Evolutionary conservation across 352 stramenopile genomes (phyloP).

Genomic region (Phytopythium mirpurense): DNA sequence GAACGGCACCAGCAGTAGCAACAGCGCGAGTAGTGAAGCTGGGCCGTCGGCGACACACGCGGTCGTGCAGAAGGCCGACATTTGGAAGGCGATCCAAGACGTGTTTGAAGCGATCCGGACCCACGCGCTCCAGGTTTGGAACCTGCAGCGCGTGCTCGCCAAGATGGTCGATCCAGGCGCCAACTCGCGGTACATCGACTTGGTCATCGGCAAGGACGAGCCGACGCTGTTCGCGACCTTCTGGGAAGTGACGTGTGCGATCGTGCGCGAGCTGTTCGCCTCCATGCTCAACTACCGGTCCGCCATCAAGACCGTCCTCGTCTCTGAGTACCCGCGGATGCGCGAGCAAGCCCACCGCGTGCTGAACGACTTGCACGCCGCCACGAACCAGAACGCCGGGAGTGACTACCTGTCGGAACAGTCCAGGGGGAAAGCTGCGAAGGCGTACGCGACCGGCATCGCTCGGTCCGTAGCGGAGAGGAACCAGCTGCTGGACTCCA

Average conservation of each 20-base stretch:
- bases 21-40: constrained; percentile 19
- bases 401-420: constrained; percentile 14
- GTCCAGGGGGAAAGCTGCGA: neutral
- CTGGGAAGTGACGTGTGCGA: constrained; percentile 80
- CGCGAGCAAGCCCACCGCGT: constrained; percentile 64
- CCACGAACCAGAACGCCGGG: constrained; percentile 36
- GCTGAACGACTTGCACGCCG: constrained; percentile 49
- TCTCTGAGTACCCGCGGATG: constrained; percentile 76
- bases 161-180: constrained; percentile 60
- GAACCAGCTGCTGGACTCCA: constrained; percentile 67
- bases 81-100: constrained; percentile 80
- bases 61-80: constrained; percentile 53
- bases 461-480: constrained; percentile 32
- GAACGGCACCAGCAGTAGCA: constrained; percentile 7
- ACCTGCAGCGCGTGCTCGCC: constrained; percentile 78
- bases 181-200: constrained; percentile 51
- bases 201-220: constrained; percentile 71
- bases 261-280: constrained; percentile 65
- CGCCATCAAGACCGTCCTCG: constrained; percentile 61
- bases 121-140: constrained; percentile 80
- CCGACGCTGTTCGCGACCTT: constrained; percentile 79
- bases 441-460: constrained; percentile 23
- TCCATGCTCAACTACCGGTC: constrained; percentile 53
- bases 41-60: constrained; percentile 15
- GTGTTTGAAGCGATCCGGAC: constrained; percentile 66